phyloP scores from a whole-genome alignment of 1,284 basidiomycete genomes.

The Trichosporon ovoides region DNA sequence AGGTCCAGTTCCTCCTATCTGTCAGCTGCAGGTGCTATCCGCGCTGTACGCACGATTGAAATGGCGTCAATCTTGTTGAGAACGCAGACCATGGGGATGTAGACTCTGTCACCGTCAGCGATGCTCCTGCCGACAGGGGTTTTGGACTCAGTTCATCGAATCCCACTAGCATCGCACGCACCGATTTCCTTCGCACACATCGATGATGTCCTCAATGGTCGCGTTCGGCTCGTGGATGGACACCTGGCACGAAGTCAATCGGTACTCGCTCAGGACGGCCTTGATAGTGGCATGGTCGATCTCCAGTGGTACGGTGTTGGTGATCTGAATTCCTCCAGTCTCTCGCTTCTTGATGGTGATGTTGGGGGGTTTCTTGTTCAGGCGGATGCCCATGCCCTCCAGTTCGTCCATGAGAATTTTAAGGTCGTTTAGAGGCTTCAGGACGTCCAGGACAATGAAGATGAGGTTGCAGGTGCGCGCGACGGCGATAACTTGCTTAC shows the following conservation, averaged over 20 bases:
- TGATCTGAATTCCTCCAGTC: slow-evolving; percentile 76
- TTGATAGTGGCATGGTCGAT: slow-evolving; percentile 94
- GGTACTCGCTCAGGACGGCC: slow-evolving; percentile 92
- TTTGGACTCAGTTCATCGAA: not conserved
- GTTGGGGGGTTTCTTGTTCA: slow-evolving; percentile 92
- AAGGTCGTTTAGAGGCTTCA: slow-evolving; percentile 95
- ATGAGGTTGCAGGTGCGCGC: slow-evolving; percentile 97
- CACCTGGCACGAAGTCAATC: slow-evolving; percentile 80
- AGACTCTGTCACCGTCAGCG: slow-evolving; percentile 60
- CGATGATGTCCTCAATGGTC: slow-evolving; percentile 97
- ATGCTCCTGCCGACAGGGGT: not conserved
- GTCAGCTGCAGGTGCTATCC: not conserved
- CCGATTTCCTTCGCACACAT: slow-evolving; percentile 90
- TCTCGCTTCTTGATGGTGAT: slow-evolving; percentile 88
- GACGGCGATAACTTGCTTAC: slow-evolving; percentile 90
- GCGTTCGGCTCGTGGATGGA: slow-evolving; percentile 87
- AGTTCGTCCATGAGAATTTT: slow-evolving; percentile 84
- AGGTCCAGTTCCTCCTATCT: slow-evolving; percentile 84
- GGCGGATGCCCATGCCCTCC: slow-evolving; percentile 92
- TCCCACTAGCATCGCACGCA: slow-evolving; percentile 35
- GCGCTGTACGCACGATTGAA: slow-evolving; percentile 57
- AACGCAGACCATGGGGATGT: slow-evolving; percentile 86
- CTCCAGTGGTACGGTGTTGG: slow-evolving; percentile 93
- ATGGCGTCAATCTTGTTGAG: slow-evolving; percentile 86
- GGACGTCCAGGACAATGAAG: slow-evolving; percentile 95